These are phyloP conservation scores for Macrotyloma uniflorum DNA, from an alignment of 306 rosid species.

Conservation along the genomic window DNA sequence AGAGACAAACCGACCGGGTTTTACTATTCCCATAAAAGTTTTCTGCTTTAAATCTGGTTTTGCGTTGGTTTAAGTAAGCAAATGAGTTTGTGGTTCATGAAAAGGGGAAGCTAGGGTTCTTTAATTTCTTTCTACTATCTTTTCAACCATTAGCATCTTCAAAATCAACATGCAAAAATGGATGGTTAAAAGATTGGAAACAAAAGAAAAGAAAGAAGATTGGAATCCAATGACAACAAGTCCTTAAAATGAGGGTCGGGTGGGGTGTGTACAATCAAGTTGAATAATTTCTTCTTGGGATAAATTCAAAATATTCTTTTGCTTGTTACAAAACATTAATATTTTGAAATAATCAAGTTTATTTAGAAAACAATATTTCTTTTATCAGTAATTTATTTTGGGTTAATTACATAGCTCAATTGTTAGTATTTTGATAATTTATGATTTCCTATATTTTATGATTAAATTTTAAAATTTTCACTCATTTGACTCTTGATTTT, in stretches of 20 bases:
- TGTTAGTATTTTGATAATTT: too few species aligned
- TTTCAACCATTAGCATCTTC: constrained; percentile 25
- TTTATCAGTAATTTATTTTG: too few species aligned
- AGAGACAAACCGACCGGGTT: constrained; percentile 65
- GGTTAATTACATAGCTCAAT: too few species aligned
- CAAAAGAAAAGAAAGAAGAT: neutral
- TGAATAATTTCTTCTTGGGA: neutral
- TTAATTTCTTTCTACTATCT: constrained; percentile 27
- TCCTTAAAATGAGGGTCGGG: constrained; percentile 26
- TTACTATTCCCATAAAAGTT: constrained; percentile 56
- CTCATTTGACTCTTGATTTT: too few species aligned
- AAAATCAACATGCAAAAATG: constrained; percentile 6
- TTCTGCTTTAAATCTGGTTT: constrained; percentile 30
- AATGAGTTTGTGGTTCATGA: constrained; percentile 22
- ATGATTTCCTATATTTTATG: too few species aligned
- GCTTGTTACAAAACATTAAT: too few species aligned
- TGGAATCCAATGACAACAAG: constrained; percentile 39
- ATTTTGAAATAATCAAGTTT: too few species aligned
- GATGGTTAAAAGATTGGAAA: neutral
- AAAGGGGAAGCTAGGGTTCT: constrained; percentile 42
- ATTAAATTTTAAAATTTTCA: too few species aligned
- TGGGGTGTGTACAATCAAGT: neutral
- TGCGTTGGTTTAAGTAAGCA: constrained; percentile 38
- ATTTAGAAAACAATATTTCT: too few species aligned
- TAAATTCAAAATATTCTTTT: too few species aligned